Percentiles rank a stretch among this genome's conserved stretches.
Evolutionary conservation across 2,329 filamentous ascomycete species (phyloP).

Genomic region (Colletotrichum horii): DNA sequence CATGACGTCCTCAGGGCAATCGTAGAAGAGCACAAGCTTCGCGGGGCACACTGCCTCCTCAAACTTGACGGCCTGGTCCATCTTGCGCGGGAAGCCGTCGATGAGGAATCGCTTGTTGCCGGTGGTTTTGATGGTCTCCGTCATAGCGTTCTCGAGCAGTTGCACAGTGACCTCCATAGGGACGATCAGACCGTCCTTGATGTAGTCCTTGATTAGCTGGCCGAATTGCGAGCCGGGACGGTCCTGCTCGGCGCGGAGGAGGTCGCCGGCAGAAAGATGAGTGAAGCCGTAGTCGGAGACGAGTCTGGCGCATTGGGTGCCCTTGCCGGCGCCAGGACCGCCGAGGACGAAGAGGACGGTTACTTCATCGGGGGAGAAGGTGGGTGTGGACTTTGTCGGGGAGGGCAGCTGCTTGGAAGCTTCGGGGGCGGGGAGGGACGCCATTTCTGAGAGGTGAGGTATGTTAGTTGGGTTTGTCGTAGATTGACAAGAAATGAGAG

Average conservation of each 20-base stretch:
- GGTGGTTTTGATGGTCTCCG: conserved; percentile 62
- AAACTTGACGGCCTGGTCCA: conserved; percentile 95
- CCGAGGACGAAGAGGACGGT: conserved; percentile 98
- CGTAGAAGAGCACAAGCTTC: conserved; percentile 89
- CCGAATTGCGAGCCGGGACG: conserved; percentile 87
- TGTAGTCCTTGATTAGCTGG: conserved; percentile 89
- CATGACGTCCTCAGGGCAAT: conserved; percentile 91
- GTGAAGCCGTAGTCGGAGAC: conserved; percentile 89
- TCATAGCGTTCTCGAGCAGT: conserved; percentile 93
- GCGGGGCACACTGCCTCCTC: conserved; percentile 87
- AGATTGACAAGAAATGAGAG: not conserved
- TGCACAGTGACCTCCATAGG: conserved; percentile 99
- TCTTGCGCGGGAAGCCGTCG: conserved; percentile 90
- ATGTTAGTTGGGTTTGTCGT: not conserved
- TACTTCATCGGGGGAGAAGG: conserved; percentile 77
- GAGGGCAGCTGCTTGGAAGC: conserved; percentile 49
- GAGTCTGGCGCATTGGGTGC: conserved; percentile 90
- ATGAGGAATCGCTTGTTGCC: conserved; percentile 73
- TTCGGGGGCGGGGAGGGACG: conserved; percentile 39
- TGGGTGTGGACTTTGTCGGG: conserved; percentile 63
- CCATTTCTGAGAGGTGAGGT: conserved; percentile 40
- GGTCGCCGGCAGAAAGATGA: conserved; percentile 91
- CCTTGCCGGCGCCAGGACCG: conserved; percentile 94
- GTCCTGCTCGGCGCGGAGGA: conserved; percentile 92
- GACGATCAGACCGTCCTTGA: conserved; percentile 93